Evolutionary conservation across 257 asterid species (phyloP).

Genomic region (Petunia axillaris): DNA sequence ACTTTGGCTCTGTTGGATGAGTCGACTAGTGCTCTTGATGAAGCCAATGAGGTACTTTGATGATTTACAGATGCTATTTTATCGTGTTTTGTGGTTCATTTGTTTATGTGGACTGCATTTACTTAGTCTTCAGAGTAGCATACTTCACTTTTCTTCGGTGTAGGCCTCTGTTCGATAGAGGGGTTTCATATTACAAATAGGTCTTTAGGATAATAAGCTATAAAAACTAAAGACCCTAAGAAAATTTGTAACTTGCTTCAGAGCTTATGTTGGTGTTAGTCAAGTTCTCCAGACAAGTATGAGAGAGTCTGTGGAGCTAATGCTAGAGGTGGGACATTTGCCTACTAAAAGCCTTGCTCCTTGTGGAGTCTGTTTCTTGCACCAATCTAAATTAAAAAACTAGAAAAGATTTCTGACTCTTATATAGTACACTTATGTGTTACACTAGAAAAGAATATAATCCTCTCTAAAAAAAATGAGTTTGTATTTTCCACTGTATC

Average conservation of each 20-base stretch:
- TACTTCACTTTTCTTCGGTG: neutral
- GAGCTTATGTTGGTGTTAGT: neutral
- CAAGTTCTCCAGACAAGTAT: neutral
- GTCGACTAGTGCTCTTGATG: conserved; percentile 88
- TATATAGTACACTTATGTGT: neutral
- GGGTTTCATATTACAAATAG: conserved; percentile 4
- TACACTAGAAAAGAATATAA: neutral
- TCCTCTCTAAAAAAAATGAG: neutral
- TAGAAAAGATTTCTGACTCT: neutral
- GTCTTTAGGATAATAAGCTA: conserved; percentile 12
- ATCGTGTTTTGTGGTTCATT: conserved; percentile 12
- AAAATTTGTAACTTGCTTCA: neutral
- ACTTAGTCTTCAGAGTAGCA: neutral
- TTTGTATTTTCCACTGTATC: neutral
- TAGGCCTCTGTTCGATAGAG: neutral
- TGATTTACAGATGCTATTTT: neutral
- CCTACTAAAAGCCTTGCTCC: neutral
- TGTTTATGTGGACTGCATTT: neutral
- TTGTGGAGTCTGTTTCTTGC: neutral
- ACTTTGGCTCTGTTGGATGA: conserved; percentile 71
- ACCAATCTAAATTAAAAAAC: neutral
- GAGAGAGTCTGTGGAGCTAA: conserved; percentile 13
- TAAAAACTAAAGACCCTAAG: neutral
- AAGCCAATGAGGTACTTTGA: conserved; percentile 72
- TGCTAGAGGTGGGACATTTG: neutral